Evolutionary conservation across 352 stramenopile genomes (phyloP), one percentile per base, ranked within the genome.

Genomic region (Phytophthora multivora): DNA sequence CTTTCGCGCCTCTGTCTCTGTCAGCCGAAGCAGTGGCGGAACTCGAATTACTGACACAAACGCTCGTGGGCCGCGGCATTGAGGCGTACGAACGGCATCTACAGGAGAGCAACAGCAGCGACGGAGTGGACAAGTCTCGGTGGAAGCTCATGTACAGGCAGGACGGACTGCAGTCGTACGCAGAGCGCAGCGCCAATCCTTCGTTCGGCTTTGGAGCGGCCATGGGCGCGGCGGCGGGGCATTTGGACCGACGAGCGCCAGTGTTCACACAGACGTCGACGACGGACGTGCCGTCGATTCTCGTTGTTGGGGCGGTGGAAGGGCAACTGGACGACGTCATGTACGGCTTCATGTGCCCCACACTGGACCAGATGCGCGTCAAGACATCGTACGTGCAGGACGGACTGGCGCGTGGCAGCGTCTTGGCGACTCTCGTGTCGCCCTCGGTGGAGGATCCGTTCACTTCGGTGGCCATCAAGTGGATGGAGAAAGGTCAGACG

Each of bases 371-470:
- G 26, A 79, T 79, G 71, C 65, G 69, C 0, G 60, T 83, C 46
- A 71, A 72, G 42, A 75, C 74, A 9, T 74, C 66, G 23, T 83
- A 83, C 64, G 59, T 76, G 4, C 63, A 82, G 13, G 63, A 80
- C 41, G 61, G 55, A 15, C 46, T 82, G 0, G 43, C 63, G 9
- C 65, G 79, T 46, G 60, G 69, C 47, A 72, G 65, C 9, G 74
- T 86, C 10, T 51, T 86, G 4, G 59, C 69, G 9, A 74, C 69
- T 18, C 51, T 86, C 2, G 57, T 74, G 36, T 52, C 36, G 13
- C 77, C 77, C 1, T 73, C 77, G 5, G 40, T 61, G 5, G 51
- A 58, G 12, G 52, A 78, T 16, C 69, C 77, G 28, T 84, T 84
- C 52, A 69, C 56, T 2, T 69, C 64, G 28, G 31, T 80, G 1